Conservation (phyloP, 2,329 filamentous ascomycete genomes). For the Botryotinia globosa region DNA sequence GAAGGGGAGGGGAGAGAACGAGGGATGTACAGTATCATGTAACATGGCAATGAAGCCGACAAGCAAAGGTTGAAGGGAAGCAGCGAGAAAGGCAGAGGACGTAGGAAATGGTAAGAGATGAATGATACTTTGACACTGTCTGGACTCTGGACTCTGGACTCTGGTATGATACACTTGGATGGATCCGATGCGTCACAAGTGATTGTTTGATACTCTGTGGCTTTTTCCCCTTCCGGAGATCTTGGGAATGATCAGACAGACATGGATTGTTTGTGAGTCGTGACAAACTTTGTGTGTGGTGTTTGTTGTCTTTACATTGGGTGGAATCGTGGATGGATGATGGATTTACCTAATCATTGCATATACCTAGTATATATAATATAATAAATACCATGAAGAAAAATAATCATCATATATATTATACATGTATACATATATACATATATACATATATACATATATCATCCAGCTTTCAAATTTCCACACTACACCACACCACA, state of each 20-base stretch:
- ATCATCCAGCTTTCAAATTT: neutral
- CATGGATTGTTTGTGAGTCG: neutral
- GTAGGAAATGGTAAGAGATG: neutral
- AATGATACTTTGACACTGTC: neutral
- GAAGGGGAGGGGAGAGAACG: neutral
- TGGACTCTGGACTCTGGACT: no score
- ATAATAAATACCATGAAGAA: neutral
- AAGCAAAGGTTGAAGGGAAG: neutral
- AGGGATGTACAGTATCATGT: no score
- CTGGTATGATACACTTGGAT: neutral
- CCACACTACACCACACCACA: neutral
- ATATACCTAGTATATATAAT: no score
- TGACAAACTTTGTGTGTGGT: no score
- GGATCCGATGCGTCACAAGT: neutral
- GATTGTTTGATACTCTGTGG: neutral
- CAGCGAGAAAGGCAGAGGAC: neutral
- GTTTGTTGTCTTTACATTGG: conserved; percentile 4
- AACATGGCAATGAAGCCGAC: neutral
- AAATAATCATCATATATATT: neutral
- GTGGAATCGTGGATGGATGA: no score
- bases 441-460: no score
- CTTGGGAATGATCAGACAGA: neutral
- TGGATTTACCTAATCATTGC: neutral
- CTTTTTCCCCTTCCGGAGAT: neutral
- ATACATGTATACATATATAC: no score